These are phyloP conservation scores for Metschnikowia matae DNA, from an alignment of 805 yeast species.

Conservation along the genomic window DNA sequence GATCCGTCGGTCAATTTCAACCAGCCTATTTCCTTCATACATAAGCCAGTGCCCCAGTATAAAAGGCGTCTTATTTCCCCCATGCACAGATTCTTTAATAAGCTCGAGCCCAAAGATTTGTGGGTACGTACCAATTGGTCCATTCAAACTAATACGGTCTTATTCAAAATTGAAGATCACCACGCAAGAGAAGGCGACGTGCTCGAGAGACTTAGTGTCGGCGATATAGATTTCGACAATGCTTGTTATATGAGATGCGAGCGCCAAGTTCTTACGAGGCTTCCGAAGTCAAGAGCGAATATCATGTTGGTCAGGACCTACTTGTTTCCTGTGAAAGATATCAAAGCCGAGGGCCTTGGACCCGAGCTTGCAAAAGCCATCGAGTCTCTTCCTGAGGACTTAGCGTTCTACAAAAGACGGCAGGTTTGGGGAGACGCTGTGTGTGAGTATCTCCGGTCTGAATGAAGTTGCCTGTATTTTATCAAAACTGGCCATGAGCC, in stretches of 20 bases:
- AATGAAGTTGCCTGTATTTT: not conserved
- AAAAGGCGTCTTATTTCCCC: conserved; percentile 49
- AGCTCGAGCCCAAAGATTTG: conserved; percentile 48
- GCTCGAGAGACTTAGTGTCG: conserved; percentile 31
- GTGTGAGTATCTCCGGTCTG: conserved; percentile 23
- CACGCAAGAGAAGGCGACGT: conserved; percentile 38
- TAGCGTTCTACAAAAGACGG: conserved; percentile 35
- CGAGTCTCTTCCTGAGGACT: conserved; percentile 35
- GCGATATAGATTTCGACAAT: conserved; percentile 34
- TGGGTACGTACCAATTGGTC: conserved; percentile 71
- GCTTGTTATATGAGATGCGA: conserved; percentile 34
- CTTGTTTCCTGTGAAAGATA: conserved; percentile 25
- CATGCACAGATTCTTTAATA: conserved; percentile 64
- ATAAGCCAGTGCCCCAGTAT: conserved; percentile 71
- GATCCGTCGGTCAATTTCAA: conserved; percentile 54
- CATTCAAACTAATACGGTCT: conserved; percentile 53
- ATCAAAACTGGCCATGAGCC: too few relatives aligned
- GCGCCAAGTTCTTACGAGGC: conserved; percentile 34
- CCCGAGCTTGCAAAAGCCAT: conserved; percentile 30
- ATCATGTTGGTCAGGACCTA: conserved; percentile 38
- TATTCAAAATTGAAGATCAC: conserved; percentile 44
- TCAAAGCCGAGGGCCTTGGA: conserved; percentile 32
- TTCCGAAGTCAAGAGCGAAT: conserved; percentile 33
- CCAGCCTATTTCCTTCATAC: conserved; percentile 55
- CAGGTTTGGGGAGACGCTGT: conserved; percentile 39